Conservation (phyloP, 352 stramenopile genomes). For the Peronospora destructor region DNA sequence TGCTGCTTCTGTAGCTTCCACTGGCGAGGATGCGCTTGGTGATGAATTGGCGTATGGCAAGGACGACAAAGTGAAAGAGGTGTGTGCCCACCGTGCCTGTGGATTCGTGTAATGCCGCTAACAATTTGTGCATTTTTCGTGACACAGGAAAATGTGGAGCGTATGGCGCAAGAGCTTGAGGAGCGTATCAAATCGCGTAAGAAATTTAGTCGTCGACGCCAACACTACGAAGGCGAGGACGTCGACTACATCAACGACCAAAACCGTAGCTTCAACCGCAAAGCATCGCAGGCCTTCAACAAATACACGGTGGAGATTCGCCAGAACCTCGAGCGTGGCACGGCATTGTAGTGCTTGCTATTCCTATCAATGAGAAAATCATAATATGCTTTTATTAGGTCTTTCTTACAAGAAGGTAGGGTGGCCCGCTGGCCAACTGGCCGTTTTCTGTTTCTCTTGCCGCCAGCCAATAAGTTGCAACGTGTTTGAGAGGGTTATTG, state of each 20-base stretch:
- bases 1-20: conserved; percentile 5
- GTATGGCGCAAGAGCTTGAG: conserved; percentile 69
- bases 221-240: conserved; percentile 85
- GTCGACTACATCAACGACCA: conserved; percentile 97
- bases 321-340: conserved; percentile 96
- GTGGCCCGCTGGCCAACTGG: not conserved
- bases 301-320: conserved; percentile 97
- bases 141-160: conserved; percentile 50
- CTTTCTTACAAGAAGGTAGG: too few species aligned
- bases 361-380: not conserved
- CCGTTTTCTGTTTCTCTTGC: not conserved
- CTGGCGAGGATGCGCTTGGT: conserved; percentile 25
- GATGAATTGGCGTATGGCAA: conserved; percentile 67
- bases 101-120: not conserved
- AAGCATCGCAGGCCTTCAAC: conserved; percentile 94
- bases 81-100: conserved; percentile 11
- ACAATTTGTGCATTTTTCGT: not conserved
- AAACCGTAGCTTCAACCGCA: conserved; percentile 98
- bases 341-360: conserved; percentile 78
- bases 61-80: conserved; percentile 42
- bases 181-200: conserved; percentile 64
- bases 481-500: not conserved
- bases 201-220: conserved; percentile 69
- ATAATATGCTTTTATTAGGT: not conserved
- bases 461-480: not conserved